A percentile compares a stretch with the other conserved stretches of the same genome.
These are phyloP conservation scores for Brettanomyces custersianus DNA, from an alignment of 805 yeast genomes.

Conservation along the genomic window DNA sequence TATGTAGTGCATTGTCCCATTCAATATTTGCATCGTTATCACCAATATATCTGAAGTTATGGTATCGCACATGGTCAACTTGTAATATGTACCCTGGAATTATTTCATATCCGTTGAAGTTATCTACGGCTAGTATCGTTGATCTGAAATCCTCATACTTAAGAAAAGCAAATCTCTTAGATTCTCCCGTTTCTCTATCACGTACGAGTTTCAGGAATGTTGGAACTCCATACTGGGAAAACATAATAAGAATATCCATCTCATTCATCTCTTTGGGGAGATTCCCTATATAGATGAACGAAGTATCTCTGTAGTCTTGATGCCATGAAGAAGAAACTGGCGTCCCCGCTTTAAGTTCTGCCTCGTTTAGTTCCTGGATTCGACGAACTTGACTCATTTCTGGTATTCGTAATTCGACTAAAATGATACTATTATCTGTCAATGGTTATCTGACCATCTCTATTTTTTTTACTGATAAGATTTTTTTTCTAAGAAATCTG, in stretches of 20 bases:
- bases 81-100: conserved; percentile 38
- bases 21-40: conserved; percentile 37
- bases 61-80: conserved; percentile 68
- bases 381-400: conserved; percentile 1
- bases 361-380: conserved; percentile 51
- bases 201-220: conserved; percentile 62
- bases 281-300: conserved; percentile 72
- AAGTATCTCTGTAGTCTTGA: conserved; percentile 65
- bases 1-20: conserved; percentile 20
- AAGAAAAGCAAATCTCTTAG: conserved; percentile 71
- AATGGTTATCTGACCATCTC: no score
- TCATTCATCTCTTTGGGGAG: conserved; percentile 59
- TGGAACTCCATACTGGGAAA: conserved; percentile 87
- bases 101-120: conserved; percentile 57
- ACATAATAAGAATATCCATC: conserved; percentile 65
- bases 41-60: conserved; percentile 31
- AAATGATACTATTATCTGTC: no score
- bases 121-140: conserved; percentile 80
- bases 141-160: conserved; percentile 78
- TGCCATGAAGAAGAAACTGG: conserved; percentile 80
- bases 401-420: no score
- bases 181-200: conserved; percentile 55
- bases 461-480: no score
- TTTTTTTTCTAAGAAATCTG: no score
- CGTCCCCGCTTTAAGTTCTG: conserved; percentile 55